Base-by-base conservation (phyloP, 257 asterid genomes). In the Solanum sejunctum region DNA sequence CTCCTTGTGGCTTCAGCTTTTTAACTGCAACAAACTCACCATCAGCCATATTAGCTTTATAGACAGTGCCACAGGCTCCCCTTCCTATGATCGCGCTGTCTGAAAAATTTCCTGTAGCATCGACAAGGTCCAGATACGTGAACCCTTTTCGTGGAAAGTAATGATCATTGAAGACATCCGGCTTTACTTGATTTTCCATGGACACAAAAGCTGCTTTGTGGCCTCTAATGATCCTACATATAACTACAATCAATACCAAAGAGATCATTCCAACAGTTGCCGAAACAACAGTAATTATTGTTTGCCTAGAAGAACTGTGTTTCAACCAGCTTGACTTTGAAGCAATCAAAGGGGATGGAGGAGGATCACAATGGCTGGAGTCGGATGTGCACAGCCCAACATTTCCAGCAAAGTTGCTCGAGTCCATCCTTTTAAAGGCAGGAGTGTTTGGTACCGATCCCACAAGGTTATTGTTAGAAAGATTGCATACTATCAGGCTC, bases 21-120 rank as follows among this genome's bases (percentile, higher is more conserved):
- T 95, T 95, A 32, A 95, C 98, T 3, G 98, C 98, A 28, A 95
- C 89, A 83, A 90, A 85, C 26, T 93, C 92, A 6, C 98, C 98
- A 71, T 89, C 86, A 1, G 84, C 80, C 98, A 94, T 93, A 45
- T 85, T 89, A 16, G 95, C 98, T 87, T 87, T 95, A 89, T 95
- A 95, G 82, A 95, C 98, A 7, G 91, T 92, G 51, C 98, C 98
- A 85, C 98, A 95, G 1, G 98, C 98, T 15, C 98, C 98, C 71
- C 86, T 91, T 51, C 98, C 98, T 11, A 95, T 78, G 63, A 93
- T 86, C 3, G 92, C 89, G 32, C 84, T 63, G 16, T 95, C 96
- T 3, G 98, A 89, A 20, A 95, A 95, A 64, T 92, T 89, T 43
- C 91, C 93, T 0, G 98, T 95, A 10, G 98, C 98, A 80, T 91